Evolutionary conservation across 1,284 basidiomycete species (phyloP).

Genomic region (Pisolithus thermaeus): DNA sequence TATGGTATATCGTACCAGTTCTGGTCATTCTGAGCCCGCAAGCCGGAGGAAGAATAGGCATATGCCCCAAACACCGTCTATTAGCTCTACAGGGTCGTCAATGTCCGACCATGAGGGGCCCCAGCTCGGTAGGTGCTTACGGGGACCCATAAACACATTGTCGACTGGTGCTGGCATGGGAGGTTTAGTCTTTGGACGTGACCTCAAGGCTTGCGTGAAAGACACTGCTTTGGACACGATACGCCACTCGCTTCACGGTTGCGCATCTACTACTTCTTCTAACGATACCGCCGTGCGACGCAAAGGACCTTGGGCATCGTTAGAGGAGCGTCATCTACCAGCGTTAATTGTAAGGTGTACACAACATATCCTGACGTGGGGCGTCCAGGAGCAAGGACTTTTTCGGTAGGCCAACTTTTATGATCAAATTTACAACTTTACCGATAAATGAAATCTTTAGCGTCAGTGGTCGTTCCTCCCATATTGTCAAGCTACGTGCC

Average conservation of each 20-base stretch:
- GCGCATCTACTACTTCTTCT: conserved; percentile 21
- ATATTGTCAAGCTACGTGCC: conserved; percentile 65
- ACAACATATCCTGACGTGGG: conserved; percentile 76
- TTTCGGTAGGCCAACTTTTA: conserved; percentile 53
- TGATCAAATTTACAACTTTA: neutral
- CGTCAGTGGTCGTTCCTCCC: conserved; percentile 68
- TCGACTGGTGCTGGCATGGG: conserved; percentile 30
- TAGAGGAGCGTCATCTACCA: conserved; percentile 59
- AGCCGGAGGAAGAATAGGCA: conserved; percentile 36
- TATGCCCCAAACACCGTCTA: conserved; percentile 52
- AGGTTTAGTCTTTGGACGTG: conserved; percentile 61
- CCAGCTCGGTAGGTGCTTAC: conserved; percentile 47
- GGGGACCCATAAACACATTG: conserved; percentile 42
- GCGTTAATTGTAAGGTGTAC: conserved; percentile 73
- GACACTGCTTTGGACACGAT: conserved; percentile 49
- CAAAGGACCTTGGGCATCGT: conserved; percentile 24
- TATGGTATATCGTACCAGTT: conserved; percentile 32
- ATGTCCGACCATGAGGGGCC: conserved; percentile 55
- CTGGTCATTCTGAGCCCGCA: conserved; percentile 27
- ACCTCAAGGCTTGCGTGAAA: conserved; percentile 49
- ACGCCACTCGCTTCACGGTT: conserved; percentile 15
- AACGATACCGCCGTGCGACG: conserved; percentile 12
- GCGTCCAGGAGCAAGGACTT: conserved; percentile 77
- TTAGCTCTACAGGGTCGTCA: conserved; percentile 47
- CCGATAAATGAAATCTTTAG: conserved; percentile 32